phyloP scores from a whole-genome alignment of 257 asterid species.

The Ilex aquifolium region DNA sequence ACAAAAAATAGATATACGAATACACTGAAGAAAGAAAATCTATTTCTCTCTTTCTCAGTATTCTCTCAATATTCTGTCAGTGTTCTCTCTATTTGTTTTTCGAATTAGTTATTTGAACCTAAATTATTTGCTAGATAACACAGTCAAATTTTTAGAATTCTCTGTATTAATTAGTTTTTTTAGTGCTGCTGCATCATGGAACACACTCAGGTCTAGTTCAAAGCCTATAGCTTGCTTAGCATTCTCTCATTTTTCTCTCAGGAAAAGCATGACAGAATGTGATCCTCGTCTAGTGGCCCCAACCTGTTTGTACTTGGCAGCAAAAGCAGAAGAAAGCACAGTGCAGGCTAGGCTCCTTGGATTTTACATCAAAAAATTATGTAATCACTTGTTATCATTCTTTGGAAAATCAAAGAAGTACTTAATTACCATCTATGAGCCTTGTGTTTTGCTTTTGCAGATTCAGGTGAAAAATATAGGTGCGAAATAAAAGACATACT shows the following conservation, averaged over 20 bases:
- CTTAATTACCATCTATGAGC: neutral
- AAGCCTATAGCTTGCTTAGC: no score
- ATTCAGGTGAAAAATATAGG: slow-evolving; percentile 65
- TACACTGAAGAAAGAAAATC: no score
- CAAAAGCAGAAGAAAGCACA: slow-evolving; percentile 97
- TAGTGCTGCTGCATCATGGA: no score
- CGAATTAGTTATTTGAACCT: no score
- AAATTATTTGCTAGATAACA: no score
- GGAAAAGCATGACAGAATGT: slow-evolving; percentile 82
- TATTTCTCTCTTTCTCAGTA: no score
- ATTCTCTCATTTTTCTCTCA: slow-evolving; percentile 20
- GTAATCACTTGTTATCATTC: slow-evolving; percentile 29
- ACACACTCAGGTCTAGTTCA: no score
- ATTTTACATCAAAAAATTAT: slow-evolving; percentile 73
- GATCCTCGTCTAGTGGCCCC: slow-evolving; percentile 97
- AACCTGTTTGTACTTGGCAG: slow-evolving; percentile 89
- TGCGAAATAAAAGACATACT: slow-evolving; percentile 86
- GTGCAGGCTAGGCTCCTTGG: slow-evolving; percentile 85
- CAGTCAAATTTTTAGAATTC: no score
- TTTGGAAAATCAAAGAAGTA: neutral
- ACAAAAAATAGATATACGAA: no score
- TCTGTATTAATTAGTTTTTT: no score
- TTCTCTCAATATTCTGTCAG: no score
- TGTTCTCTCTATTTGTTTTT: no score
- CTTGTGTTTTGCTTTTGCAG: slow-evolving; percentile 41